Evolutionary conservation across 768 basidiomycete genomes (phyloP).

Genomic region (Russula sp.): DNA sequence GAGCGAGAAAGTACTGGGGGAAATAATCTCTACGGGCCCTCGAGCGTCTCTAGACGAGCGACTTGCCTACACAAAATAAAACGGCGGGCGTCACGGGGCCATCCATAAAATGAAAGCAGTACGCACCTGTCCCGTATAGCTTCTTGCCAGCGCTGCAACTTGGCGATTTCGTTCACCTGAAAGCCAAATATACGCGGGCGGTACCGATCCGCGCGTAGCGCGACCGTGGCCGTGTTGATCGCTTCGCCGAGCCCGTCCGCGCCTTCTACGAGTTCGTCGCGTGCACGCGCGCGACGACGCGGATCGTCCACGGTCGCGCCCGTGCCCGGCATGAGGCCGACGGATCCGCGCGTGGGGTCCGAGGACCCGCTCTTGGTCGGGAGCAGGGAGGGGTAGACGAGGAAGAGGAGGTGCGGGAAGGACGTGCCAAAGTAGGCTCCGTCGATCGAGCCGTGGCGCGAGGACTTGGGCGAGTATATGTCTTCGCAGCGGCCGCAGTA

Average conservation of each 20-base stretch:
- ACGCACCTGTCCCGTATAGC: constrained; percentile 80
- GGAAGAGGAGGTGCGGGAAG: constrained; percentile 93
- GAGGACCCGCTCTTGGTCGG: constrained; percentile 66
- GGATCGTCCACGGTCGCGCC: constrained; percentile 28
- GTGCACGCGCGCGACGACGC: constrained; percentile 24
- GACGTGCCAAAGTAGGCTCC: constrained; percentile 99
- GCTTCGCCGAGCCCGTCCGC: constrained; percentile 51
- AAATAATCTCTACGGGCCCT: neutral
- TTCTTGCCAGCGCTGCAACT: constrained; percentile 93
- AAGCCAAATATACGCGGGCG: constrained; percentile 95
- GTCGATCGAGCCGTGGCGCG: constrained; percentile 94
- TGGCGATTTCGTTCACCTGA: constrained; percentile 90
- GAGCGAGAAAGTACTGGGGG: neutral
- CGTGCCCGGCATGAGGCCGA: constrained; percentile 24
- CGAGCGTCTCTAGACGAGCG: constrained; percentile 20
- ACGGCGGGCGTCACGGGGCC: neutral
- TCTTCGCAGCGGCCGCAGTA: constrained; percentile 99
- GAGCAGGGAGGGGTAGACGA: constrained; percentile 91
- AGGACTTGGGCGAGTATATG: constrained; percentile 95
- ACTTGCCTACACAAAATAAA: constrained; percentile 11
- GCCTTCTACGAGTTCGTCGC: constrained; percentile 44
- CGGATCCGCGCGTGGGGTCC: constrained; percentile 28
- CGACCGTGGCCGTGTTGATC: constrained; percentile 72
- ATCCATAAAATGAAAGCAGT: neutral
- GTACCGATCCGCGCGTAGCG: constrained; percentile 87